A percentile compares a stretch with the other conserved stretches of the same genome.
These are phyloP conservation scores for Hypoxylon sp. DNA, from an alignment of 2,329 filamentous ascomycete species.

Conservation along the genomic window DNA sequence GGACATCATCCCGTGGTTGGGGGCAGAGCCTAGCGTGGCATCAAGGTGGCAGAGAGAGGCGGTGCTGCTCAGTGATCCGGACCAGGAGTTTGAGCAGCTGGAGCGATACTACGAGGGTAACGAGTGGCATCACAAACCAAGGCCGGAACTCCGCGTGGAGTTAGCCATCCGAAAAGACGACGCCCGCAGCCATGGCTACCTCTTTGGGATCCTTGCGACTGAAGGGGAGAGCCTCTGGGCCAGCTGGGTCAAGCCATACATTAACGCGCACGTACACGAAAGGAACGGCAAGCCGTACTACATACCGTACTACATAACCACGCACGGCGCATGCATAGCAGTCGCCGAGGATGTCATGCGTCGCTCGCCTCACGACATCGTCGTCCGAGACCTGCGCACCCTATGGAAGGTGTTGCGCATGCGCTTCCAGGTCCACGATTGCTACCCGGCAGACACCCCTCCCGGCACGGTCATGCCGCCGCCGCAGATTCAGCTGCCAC, in stretches of 20 bases:
- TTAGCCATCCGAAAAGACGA: slow-evolving; percentile 23
- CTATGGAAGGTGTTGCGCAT: slow-evolving; percentile 36
- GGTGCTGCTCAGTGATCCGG: slow-evolving; percentile 34
- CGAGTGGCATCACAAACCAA: slow-evolving; percentile 17
- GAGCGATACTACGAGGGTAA: slow-evolving; percentile 31
- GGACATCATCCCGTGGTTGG: slow-evolving; percentile 9
- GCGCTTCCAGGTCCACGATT: slow-evolving; percentile 31
- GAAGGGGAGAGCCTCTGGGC: slow-evolving; percentile 8
- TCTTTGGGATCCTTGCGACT: too few relatives aligned
- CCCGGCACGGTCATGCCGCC: not conserved
- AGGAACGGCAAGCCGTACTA: slow-evolving; percentile 6
- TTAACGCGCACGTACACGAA: slow-evolving; percentile 12
- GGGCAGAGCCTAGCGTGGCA: not conserved
- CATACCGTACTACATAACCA: slow-evolving; percentile 32
- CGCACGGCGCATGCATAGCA: slow-evolving; percentile 31
- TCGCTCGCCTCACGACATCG: slow-evolving; percentile 15
- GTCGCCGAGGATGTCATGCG: slow-evolving; percentile 27
- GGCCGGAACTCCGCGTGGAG: not conserved
- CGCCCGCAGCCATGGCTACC: too few relatives aligned
- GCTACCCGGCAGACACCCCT: slow-evolving; percentile 20
- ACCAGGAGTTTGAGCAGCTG: slow-evolving; percentile 29
- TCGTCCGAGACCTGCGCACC: slow-evolving; percentile 26
- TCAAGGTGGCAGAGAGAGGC: slow-evolving; percentile 26
- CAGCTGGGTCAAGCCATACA: slow-evolving; percentile 14
- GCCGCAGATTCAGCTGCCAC: slow-evolving; percentile 15